Conservation (phyloP, 192 early-diverging fungal genomes). For the Rhizophagus prolifer region DNA sequence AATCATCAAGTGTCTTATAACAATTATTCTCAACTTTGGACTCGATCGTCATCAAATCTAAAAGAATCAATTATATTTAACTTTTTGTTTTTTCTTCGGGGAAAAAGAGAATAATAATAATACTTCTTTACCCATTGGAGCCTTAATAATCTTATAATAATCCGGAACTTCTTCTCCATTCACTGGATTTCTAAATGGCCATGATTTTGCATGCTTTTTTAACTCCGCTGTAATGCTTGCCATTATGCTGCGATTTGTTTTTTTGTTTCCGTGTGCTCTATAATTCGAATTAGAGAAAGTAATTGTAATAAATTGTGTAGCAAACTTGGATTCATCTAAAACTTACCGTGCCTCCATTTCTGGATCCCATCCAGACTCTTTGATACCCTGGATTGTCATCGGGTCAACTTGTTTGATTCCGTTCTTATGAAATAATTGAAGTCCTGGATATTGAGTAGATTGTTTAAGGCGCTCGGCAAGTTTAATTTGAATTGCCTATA, state of each 20-base stretch:
- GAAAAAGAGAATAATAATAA: background rate
- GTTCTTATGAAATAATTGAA: conserved; percentile 62
- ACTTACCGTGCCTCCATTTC: conserved; percentile 68
- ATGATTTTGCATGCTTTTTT: conserved; percentile 74
- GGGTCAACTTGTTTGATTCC: conserved; percentile 66
- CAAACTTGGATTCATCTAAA: background rate
- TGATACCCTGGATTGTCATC: conserved; percentile 80
- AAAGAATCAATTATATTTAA: background rate
- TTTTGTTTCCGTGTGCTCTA: conserved; percentile 40
- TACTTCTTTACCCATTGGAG: conserved; percentile 76
- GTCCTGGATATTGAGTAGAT: conserved; percentile 77
- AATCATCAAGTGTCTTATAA: conserved; percentile 80
- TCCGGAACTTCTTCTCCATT: conserved; percentile 85
- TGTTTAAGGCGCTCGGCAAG: conserved; percentile 74
- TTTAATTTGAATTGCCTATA: conserved; percentile 77
- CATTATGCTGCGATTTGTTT: conserved; percentile 65
- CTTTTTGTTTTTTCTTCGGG: too few relatives aligned
- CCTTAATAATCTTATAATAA: conserved; percentile 93
- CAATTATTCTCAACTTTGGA: conserved; percentile 82
- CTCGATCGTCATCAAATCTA: conserved; percentile 78
- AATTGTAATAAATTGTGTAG: background rate
- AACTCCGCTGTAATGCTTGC: conserved; percentile 75
- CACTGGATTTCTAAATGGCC: conserved; percentile 95
- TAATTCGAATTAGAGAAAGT: background rate
- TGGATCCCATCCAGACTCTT: conserved; percentile 93